Evolutionary conservation across 352 stramenopile species (phyloP).

Genomic region (Peronospora tabacina): DNA sequence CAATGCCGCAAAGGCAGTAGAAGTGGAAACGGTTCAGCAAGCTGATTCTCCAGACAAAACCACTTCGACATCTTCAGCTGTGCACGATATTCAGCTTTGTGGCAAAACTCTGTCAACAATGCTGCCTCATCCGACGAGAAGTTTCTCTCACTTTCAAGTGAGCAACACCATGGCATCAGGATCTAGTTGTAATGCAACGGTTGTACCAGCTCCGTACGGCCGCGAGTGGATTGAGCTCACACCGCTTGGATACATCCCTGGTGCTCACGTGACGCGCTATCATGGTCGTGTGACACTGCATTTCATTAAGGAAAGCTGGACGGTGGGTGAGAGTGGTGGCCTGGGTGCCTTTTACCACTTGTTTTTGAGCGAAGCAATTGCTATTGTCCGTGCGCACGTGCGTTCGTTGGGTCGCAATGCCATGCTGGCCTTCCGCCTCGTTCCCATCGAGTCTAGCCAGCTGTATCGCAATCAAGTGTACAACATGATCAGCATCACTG

Average conservation of each 20-base stretch:
- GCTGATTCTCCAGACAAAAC: constrained; percentile 11
- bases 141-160: no score
- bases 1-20: constrained; percentile 36
- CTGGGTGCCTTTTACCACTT: constrained; percentile 83
- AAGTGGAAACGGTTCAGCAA: constrained; percentile 27
- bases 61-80: constrained; percentile 8
- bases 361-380: constrained; percentile 83
- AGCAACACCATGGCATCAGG: constrained; percentile 13
- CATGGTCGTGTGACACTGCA: constrained; percentile 82
- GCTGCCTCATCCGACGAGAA: constrained; percentile 28
- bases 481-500: constrained; percentile 89
- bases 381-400: constrained; percentile 80
- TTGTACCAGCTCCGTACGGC: constrained; percentile 26
- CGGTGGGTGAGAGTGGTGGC: constrained; percentile 77
- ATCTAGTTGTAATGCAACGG: constrained; percentile 2
- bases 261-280: constrained; percentile 63
- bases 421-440: constrained; percentile 81
- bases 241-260: constrained; percentile 68
- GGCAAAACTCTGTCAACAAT: constrained; percentile 7
- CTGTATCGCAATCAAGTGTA: constrained; percentile 87
- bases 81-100: constrained; percentile 38
- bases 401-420: constrained; percentile 76
- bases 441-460: constrained; percentile 83
- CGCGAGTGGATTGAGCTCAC: constrained; percentile 84
- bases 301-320: constrained; percentile 89